Evolutionary conservation across 2,329 filamentous ascomycete genomes (phyloP).

Genomic region (Fusarium euwallaceae): DNA sequence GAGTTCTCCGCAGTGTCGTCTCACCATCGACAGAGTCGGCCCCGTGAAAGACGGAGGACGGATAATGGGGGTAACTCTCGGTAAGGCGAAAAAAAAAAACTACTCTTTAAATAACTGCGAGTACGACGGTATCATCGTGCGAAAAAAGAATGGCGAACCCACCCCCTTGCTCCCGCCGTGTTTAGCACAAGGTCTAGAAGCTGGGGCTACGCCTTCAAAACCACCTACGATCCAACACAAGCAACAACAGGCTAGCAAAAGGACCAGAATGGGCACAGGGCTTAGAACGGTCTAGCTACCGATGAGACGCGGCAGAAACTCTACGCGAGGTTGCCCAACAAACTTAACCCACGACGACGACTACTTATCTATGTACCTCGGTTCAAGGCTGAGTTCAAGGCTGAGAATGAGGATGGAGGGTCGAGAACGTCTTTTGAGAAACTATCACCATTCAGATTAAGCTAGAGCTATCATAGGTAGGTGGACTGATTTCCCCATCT

Average conservation of each 20-base stretch:
- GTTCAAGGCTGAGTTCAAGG: neutral
- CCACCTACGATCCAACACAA: neutral
- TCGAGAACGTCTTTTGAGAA: slow-evolving; percentile 14
- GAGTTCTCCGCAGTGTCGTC: slow-evolving; percentile 11
- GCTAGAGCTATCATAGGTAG: slow-evolving; percentile 35
- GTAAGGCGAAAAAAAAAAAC: neutral
- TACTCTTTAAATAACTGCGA: neutral
- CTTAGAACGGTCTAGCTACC: neutral
- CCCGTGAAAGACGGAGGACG: neutral
- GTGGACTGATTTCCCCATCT: slow-evolving; percentile 29
- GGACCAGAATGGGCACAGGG: neutral
- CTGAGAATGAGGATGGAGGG: neutral
- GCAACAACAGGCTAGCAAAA: neutral
- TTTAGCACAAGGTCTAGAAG: slow-evolving; percentile 4
- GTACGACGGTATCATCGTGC: slow-evolving; percentile 26
- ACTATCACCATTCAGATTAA: slow-evolving; percentile 43
- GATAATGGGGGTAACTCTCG: neutral
- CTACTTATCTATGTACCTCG: too few relatives aligned
- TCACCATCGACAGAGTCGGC: slow-evolving; percentile 7
- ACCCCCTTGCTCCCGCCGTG: neutral
- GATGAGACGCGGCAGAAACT: neutral
- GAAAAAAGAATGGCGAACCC: neutral
- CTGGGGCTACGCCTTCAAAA: slow-evolving; percentile 4
- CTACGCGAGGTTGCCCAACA: slow-evolving; percentile 9
- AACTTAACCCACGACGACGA: neutral